phyloP scores from a whole-genome alignment of 2,329 filamentous ascomycete species.

The Dactylellina leptospora region DNA sequence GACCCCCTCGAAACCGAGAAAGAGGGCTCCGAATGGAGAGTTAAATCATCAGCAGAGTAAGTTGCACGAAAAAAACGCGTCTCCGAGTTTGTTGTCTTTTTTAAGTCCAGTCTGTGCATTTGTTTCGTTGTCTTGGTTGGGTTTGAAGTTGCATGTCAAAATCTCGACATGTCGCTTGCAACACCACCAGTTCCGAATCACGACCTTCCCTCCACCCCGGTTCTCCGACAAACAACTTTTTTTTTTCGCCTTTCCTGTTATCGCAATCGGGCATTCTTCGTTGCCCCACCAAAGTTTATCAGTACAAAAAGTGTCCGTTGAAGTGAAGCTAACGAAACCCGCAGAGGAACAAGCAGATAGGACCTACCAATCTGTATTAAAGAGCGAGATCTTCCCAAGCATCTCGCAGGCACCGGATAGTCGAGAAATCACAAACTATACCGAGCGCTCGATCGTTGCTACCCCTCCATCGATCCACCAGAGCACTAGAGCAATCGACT shows the following conservation, averaged over 20 bases:
- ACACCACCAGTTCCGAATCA: conserved; percentile 18
- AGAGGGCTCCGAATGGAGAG: conserved; percentile 85
- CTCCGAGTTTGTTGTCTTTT: conserved; percentile 3
- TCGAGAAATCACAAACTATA: conserved; percentile 49
- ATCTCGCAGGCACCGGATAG: conserved; percentile 76
- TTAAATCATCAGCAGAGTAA: conserved; percentile 92
- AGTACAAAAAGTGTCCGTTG: no score
- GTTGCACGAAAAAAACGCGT: conserved; percentile 58
- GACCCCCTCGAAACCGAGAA: conserved; percentile 84
- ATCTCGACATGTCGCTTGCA: conserved; percentile 8
- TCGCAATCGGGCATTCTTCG: background rate
- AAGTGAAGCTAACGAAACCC: conserved; percentile 27
- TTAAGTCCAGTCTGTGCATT: conserved; percentile 10
- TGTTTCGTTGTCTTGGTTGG: conserved; percentile 9
- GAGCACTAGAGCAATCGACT: conserved; percentile 46
- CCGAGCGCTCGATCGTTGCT: conserved; percentile 49
- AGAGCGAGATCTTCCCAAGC: conserved; percentile 92
- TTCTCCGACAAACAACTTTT: conserved; percentile 1
- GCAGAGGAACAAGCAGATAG: conserved; percentile 90
- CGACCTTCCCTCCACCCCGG: conserved; percentile 17
- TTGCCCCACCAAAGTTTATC: conserved; percentile 1
- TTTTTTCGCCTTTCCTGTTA: background rate
- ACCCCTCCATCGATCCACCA: conserved; percentile 55
- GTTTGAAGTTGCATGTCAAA: conserved; percentile 18
- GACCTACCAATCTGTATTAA: conserved; percentile 85